Evolutionary conservation across 192 early-diverging fungal genomes (phyloP), one percentile per base, ranked within the genome.

Genomic region (Tieghemiomyces parasiticus): DNA sequence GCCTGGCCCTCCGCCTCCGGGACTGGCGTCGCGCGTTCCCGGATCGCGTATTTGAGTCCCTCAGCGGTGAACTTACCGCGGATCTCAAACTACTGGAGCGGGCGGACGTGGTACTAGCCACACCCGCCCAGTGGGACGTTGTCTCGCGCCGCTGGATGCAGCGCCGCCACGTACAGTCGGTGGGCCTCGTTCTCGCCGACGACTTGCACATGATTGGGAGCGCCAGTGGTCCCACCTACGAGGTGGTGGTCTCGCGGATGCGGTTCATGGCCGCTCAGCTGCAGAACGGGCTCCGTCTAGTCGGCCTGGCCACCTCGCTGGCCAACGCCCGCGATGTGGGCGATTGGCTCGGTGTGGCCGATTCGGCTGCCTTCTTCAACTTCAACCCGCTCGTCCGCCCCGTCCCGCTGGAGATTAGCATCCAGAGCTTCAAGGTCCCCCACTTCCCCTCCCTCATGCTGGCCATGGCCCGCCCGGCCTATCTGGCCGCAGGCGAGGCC

Each of bases 241-340:
- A 99, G 72, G 82, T 93, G 14, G 86, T 97, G 59, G 82, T 95
- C 0, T 93, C 90, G 26, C 74, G 96, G 54, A 90, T 94, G 91
- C 83, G 93, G 24, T 92, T 82, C 63, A 95, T 99, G 62, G 83
- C 84, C 6, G 81, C 76, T 24, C 86, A 91, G 67, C 77, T 81
- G 0, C 85, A 87, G 47, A 80, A 81, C 44, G 73, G 81, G 42
- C 87, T 96, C 60, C 87, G 96, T n/a, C 87, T 99, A 38, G 83
- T 99, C 31, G 89, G 83, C 20, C 70, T 99, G 61, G 83, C 90
- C 46, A 84, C 89, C 1, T 90, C 90, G 1, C 63, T 99, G 46
- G 90, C 94, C 26, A 99, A 99, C 68, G 94, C 95, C n/a, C 76
- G 85, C n/a, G 96, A 99, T 63, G 71, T 99, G 42, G 96, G 92